Conservation (phyloP, 106 monocot genomes). For the Apostasia ramifera region DNA sequence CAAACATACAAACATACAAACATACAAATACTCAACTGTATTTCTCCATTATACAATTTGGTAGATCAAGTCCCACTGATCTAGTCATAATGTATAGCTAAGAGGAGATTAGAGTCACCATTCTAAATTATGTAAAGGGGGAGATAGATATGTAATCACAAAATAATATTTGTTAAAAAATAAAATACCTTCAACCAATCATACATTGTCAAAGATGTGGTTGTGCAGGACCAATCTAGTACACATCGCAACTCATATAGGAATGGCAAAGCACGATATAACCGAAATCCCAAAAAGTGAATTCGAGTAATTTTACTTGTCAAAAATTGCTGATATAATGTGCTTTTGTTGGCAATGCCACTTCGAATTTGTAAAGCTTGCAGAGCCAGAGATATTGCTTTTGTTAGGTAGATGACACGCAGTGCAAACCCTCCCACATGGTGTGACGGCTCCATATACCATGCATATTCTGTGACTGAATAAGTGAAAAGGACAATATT, state of each 20-base stretch:
- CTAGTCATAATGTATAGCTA: too few relatives aligned
- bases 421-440: slow-evolving; percentile 71
- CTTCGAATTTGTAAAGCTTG: slow-evolving; percentile 83
- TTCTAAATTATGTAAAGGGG: too few relatives aligned
- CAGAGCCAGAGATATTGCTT: slow-evolving; percentile 76
- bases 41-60: too few relatives aligned
- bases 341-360: slow-evolving; percentile 90
- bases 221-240: slow-evolving; percentile 96
- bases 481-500: slow-evolving; percentile 88
- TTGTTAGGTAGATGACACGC: slow-evolving; percentile 89
- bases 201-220: slow-evolving; percentile 97
- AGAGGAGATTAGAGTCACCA: too few relatives aligned
- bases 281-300: slow-evolving; percentile 83
- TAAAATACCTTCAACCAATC: slow-evolving; percentile 91
- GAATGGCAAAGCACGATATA: slow-evolving; percentile 92
- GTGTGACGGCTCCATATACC: slow-evolving; percentile 69
- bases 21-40: too few relatives aligned
- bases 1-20: too few relatives aligned
- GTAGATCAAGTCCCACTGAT: too few relatives aligned
- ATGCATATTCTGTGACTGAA: slow-evolving; percentile 86
- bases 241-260: slow-evolving; percentile 96
- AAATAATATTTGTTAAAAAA: too few relatives aligned
- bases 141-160: too few relatives aligned
- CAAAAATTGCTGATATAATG: slow-evolving; percentile 81
- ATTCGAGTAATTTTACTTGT: slow-evolving; percentile 86